A percentile compares a stretch with the other conserved stretches of the same genome.
Evolutionary conservation across 371 early-diverging fungal genomes (phyloP).

Genomic region (Syncephalastrum racemosum): DNA sequence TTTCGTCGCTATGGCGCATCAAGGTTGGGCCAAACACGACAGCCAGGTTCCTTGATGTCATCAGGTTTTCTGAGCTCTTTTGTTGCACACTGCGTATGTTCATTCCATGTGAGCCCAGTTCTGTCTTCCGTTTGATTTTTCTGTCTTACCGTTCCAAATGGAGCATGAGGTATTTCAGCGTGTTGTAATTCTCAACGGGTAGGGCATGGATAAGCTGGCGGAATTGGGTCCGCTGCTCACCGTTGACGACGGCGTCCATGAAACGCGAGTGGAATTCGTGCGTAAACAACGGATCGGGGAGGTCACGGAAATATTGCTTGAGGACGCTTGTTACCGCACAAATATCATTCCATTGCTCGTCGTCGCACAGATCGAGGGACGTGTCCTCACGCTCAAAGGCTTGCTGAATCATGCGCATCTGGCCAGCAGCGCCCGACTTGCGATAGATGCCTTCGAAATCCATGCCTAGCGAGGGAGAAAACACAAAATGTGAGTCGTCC

Average conservation of each 20-base stretch:
- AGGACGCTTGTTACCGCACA: conserved; percentile 85
- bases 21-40: conserved; percentile 94
- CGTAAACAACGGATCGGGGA: conserved; percentile 91
- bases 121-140: too few species aligned
- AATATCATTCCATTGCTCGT: conserved; percentile 57
- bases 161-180: conserved; percentile 30
- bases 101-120: not conserved
- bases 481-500: not conserved
- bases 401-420: conserved; percentile 66
- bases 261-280: conserved; percentile 74
- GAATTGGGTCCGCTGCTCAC: conserved; percentile 12
- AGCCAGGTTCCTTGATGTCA: conserved; percentile 86
- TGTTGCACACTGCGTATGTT: conserved; percentile 47
- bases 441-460: conserved; percentile 82
- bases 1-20: conserved; percentile 68
- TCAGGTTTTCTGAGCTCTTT: conserved; percentile 67
- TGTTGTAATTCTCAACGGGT: conserved; percentile 44
- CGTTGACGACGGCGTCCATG: conserved; percentile 54
- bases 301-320: conserved; percentile 90
- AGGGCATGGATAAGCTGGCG: conserved; percentile 30
- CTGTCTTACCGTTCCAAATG: not conserved
- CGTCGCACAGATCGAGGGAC: conserved; percentile 46
- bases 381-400: conserved; percentile 48
- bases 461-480: conserved; percentile 26
- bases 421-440: conserved; percentile 82